Base-by-base conservation (phyloP, 192 early-diverging fungal genomes). In the Kappamyces sp. region DNA sequence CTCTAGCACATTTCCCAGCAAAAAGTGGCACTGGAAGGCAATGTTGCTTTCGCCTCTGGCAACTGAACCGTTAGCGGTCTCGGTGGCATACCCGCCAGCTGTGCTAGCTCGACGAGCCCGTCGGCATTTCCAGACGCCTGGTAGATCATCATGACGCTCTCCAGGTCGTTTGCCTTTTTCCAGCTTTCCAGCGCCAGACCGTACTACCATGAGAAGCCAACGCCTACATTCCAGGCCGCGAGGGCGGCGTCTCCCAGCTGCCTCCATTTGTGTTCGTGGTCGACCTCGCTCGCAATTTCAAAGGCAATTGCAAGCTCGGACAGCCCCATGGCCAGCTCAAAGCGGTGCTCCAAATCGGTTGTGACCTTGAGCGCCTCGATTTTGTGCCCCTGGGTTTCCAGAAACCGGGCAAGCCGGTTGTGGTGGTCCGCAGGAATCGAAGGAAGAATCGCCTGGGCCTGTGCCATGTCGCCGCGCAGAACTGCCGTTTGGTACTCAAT, bases 401-500 rank as follows among this genome's bases (percentile, higher is more conserved):
- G 78, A 82, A 99, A 99, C 40, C 92, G 73, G 15, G 97, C 97
- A 62, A 99, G 85, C 47, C 87, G 81, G 67, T 90, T 90, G 33
- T 89, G 76, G 70, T 99, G 94, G 63, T 91, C 89, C 3, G 73
- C 62, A 46, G 95, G 89, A 3, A 99, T 81, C n/a, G 74, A 80
- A 5, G 94, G 90, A 55, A 99, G 74, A 52, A 98, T 62, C 37
- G 73, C 64, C 13, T 78, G 84, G 12, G 97, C 97, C 12, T 82
- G 64, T 12, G 85, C 91, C 55, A 92, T 66, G 69, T 99, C 97
- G 12, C 91, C 95, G 41, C 94, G 89, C 44, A 99, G 77, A 53
- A 98, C 82, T 3, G 94, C 94, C 3, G 94, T 98, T 72, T 99
- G 97, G 73, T 99, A 99, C 77, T 99, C 91, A 63, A 99, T 94